These are phyloP conservation scores for Candida ipomoeae DNA, from an alignment of 805 yeast species.

Conservation along the genomic window DNA sequence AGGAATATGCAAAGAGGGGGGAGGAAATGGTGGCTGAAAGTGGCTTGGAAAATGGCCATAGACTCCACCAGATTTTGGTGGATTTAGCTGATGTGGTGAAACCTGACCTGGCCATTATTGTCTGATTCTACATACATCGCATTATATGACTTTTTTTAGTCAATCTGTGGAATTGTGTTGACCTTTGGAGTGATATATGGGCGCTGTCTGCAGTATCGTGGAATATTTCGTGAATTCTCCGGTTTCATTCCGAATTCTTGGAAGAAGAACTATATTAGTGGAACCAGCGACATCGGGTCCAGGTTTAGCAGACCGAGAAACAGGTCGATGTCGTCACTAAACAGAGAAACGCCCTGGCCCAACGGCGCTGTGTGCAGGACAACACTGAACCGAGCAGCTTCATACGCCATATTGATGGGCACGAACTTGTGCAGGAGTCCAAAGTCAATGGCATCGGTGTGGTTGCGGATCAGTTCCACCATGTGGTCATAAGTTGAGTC, in stretches of 20 bases:
- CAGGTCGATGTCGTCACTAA: constrained; percentile 21
- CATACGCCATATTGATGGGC: constrained; percentile 24
- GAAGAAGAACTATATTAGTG: background rate
- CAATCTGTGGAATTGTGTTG: no score
- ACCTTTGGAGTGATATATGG: background rate
- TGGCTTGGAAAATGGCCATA: background rate
- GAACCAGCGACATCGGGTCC: background rate
- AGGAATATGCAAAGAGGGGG: constrained; percentile 20
- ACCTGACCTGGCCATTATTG: background rate
- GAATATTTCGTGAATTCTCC: no score
- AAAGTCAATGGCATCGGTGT: constrained; percentile 20
- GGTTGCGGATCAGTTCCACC: constrained; percentile 17
- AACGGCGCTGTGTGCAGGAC: constrained; percentile 5
- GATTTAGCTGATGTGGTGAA: background rate
- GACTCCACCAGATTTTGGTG: background rate
- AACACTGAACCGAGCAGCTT: constrained; percentile 17
- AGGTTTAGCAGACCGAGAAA: constrained; percentile 20
- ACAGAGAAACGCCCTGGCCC: constrained; percentile 5
- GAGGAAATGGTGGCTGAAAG: constrained; percentile 10
- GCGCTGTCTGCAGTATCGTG: background rate
- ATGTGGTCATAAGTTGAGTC: constrained; percentile 18
- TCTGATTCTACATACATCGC: background rate
- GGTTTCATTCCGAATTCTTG: no score
- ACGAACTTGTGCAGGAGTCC: constrained; percentile 21
- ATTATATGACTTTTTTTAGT: no score